Evolutionary conservation across 2,329 filamentous ascomycete species (phyloP), one percentile per base, ranked within the genome.

Genomic region (Cephalotrichum gorgonifer): DNA sequence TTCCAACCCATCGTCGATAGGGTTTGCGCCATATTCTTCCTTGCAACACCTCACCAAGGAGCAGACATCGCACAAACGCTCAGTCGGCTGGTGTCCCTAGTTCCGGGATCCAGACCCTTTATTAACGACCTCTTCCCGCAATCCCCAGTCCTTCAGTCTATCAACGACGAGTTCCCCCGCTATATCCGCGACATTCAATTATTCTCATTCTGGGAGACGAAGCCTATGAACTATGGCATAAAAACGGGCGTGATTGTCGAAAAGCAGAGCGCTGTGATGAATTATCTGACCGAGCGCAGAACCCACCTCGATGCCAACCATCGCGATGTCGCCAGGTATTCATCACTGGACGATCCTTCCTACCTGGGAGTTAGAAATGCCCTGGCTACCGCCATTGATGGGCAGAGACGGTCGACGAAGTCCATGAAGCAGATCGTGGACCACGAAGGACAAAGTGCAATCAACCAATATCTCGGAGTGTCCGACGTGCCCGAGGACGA

Each of bases 21-120:
- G 2, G 52, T 66, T 4, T 48, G 47, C 2, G 55, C 59, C 1
- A 61, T 69, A 0, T 54, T 69, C 25, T 70, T 70, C 35, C 53
- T 70, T 0, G 65, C 58, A 0, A 68, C 65, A 1, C 67, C 67
- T 11, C 67, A 71, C 44, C 55, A 57, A 22, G 61, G 61, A 1
- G 54, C 60, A 5, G 49, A 49, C 6, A 50, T 62, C 11, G 64
- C 65, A 1, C 43, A 58, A 26, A 47, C 57, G 0, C 30, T 46
- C 3, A 12, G 17, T 12, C 35, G 2, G 6, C 5, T 46, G 6
- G 3, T 46, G 15, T 7, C n/a, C 5, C 22, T 46, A 4, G 28
- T 25, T 6, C 12, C 30, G 2, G 43, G 27, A 3, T 23, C 44
- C 43, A 54, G 60, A 3, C 55, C 60, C 1, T 67, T 64, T 46